phyloP scores from a whole-genome alignment of 495 filamentous ascomycete genomes.

The Penicillium riverlandense region DNA sequence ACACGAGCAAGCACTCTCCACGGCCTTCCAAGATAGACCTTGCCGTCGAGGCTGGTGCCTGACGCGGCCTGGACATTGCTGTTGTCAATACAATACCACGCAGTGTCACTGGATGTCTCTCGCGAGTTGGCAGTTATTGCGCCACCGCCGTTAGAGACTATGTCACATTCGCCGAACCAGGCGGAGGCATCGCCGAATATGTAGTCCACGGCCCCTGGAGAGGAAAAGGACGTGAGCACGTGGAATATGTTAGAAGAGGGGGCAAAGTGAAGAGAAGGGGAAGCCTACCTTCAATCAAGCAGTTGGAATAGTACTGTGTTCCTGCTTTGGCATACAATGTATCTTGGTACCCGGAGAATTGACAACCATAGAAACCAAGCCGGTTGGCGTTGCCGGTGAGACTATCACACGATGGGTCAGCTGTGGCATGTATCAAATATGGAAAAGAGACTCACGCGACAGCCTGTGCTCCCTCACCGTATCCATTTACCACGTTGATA shows the following conservation, averaged over 20 bases:
- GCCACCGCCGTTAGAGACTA: conserved; percentile 44
- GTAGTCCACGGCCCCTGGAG: conserved; percentile 44
- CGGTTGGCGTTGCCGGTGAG: conserved; percentile 42
- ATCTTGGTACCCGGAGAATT: conserved; percentile 57
- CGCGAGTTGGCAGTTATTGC: conserved; percentile 55
- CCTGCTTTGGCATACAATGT: conserved; percentile 54
- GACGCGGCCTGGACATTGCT: conserved; percentile 40
- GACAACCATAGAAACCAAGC: conserved; percentile 54
- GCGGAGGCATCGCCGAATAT: conserved; percentile 60
- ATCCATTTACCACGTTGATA: conserved; percentile 52
- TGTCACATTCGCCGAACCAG: conserved; percentile 58
- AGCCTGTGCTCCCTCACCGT: conserved; percentile 24
- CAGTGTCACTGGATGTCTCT: conserved; percentile 37
- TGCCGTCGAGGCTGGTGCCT: conserved; percentile 41
- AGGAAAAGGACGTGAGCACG: too few species aligned
- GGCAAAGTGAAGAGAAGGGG: too few species aligned
- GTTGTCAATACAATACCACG: conserved; percentile 60
- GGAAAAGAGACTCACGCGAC: conserved; percentile 21
- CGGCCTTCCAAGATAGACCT: conserved; percentile 59
- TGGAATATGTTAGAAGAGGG: too few species aligned
- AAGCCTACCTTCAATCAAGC: conserved; percentile 47
- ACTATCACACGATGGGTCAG: conserved; percentile 1
- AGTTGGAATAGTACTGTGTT: conserved; percentile 49
- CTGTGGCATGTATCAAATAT: not conserved
- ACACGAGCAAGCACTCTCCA: conserved; percentile 59